phyloP scores from a whole-genome alignment of 2,329 filamentous ascomycete species.

The Botrytis aclada region DNA sequence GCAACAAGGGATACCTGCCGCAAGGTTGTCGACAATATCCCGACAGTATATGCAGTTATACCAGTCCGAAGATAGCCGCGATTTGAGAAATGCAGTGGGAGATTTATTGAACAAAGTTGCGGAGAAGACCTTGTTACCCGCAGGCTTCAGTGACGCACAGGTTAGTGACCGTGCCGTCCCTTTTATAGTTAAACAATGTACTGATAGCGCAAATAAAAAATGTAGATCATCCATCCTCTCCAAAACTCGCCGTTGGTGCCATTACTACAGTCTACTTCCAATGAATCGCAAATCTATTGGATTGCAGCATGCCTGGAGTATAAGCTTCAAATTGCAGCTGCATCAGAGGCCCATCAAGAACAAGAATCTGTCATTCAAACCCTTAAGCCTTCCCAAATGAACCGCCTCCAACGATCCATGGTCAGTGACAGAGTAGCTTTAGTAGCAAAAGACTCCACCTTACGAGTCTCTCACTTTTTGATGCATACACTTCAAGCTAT shows the following conservation, averaged over 20 bases:
- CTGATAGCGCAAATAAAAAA: conserved; percentile 36
- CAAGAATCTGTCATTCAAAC: conserved; percentile 46
- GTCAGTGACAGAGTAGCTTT: conserved; percentile 53
- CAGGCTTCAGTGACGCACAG: conserved; percentile 43
- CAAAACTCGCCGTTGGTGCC: conserved; percentile 54
- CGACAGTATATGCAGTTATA: conserved; percentile 30
- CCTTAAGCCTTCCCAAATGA: conserved; percentile 50
- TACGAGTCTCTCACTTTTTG: conserved; percentile 52
- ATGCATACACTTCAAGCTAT: conserved; percentile 43
- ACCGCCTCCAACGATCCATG: conserved; percentile 58
- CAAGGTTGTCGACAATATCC: background rate
- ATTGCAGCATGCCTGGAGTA: conserved; percentile 52
- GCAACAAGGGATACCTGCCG: background rate
- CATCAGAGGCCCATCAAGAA: conserved; percentile 43
- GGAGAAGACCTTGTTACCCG: conserved; percentile 25
- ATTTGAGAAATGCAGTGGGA: conserved; percentile 29
- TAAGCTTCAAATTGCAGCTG: conserved; percentile 44
- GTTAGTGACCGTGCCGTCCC: conserved; percentile 41
- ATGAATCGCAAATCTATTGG: conserved; percentile 44
- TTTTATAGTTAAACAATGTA: conserved; percentile 34
- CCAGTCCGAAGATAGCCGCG: conserved; percentile 27
- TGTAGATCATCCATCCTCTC: conserved; percentile 56
- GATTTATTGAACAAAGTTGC: conserved; percentile 31
- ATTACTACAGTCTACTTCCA: conserved; percentile 43
- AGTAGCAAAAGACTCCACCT: conserved; percentile 60